phyloP scores from a whole-genome alignment of 2,329 filamentous ascomycete genomes.

The Ilyonectria destructans region DNA sequence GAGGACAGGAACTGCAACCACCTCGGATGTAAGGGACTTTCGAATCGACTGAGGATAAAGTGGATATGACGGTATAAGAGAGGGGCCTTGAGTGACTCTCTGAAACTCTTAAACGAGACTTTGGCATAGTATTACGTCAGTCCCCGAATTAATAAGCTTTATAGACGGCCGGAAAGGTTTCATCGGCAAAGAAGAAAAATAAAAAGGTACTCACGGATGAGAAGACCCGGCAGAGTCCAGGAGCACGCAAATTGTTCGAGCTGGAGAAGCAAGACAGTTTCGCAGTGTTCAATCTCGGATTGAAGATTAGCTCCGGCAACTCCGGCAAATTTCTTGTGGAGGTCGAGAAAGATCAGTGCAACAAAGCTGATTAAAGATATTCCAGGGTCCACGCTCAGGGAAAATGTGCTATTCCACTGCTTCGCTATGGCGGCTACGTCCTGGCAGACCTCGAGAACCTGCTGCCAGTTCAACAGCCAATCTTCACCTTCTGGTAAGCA shows the following conservation, averaged over 20 bases:
- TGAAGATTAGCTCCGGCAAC: neutral
- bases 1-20: conserved; percentile 3
- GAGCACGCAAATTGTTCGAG: neutral
- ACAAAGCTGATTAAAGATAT: neutral
- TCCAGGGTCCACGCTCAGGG: conserved; percentile 1
- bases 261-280: neutral
- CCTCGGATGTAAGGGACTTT: conserved; percentile 5
- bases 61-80: neutral
- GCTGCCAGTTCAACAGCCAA: conserved; percentile 13
- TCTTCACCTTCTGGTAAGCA: neutral
- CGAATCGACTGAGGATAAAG: neutral
- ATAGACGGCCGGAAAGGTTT: neutral
- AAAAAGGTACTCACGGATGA: neutral
- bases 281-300: neutral
- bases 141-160: too few species aligned
- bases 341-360: neutral
- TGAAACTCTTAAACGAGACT: conserved; percentile 3
- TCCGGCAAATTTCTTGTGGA: conserved; percentile 2
- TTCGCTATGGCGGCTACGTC: neutral
- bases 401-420: conserved; percentile 7
- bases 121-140: neutral
- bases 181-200: neutral
- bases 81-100: neutral
- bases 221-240: conserved; percentile 1
- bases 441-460: conserved; percentile 4